Evolutionary conservation across 2,329 filamentous ascomycete species (phyloP), one percentile per base, ranked within the genome.

Genomic region (Colletotrichum noveboracense): DNA sequence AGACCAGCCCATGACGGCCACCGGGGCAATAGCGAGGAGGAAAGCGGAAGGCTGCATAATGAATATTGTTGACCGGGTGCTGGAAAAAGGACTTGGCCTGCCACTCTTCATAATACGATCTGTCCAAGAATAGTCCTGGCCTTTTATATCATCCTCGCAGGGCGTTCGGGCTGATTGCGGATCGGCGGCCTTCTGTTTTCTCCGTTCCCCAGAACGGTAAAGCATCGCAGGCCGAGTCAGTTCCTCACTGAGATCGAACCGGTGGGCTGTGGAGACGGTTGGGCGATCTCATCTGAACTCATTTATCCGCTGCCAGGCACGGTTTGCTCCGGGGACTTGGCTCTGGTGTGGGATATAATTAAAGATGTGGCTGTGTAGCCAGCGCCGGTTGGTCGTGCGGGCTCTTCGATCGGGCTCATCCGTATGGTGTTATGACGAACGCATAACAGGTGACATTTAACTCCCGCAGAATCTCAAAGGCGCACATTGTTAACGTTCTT

Each of bases 31-130:
- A 13, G 60, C 60, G 13, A 64, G 18, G 32, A 64, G 28, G 32
- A 64, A 8, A 10, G 32, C 0, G 1, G 60, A 64, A 38, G 38
- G 32, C 21, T 64, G 60, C 60, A 64, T 61, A n/a, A 18, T 61
- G 28, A 61, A 34, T 12, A 7, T 12, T 0, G 18, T 48, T 12
- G 38, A 1, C 38, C 9, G 10, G 6, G 1, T 52, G 2, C 43
- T 5, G 43, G n/a, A 21, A 21, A 52, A 21, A n/a, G 7, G 6
- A 7, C 43, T 52, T 13, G 6, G 10, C 21, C 10, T 52, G 43
- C 2, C n/a, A 10, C 3, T 7, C 0, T 13, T 48, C 6, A 3
- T 7, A n/a, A 48, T 5, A 2, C 10, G 43, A 4, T 7, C 1
- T 21, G 18, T 52, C 5, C 6, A 52, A 21, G 43, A 52, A 52